These are phyloP conservation scores for Casuarina equisetifolia DNA, from an alignment of 306 rosid genomes.

Conservation along the genomic window DNA sequence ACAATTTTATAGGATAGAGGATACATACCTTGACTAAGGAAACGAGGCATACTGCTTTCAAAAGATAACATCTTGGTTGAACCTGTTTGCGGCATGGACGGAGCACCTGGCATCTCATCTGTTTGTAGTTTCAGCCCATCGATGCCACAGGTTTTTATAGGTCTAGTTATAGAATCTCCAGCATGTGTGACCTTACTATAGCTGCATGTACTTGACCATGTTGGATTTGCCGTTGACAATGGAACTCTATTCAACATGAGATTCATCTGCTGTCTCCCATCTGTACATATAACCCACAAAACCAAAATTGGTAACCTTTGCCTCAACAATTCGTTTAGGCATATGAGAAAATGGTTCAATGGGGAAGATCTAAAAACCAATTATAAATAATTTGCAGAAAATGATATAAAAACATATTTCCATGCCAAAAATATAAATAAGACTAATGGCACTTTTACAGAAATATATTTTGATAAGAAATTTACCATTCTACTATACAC, in stretches of 20 bases:
- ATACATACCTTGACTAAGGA: constrained; percentile 2
- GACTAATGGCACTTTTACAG: neutral
- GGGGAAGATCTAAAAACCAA: neutral
- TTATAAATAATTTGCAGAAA: neutral
- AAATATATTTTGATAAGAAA: neutral
- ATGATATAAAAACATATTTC: neutral
- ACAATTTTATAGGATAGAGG: neutral
- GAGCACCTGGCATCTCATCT: constrained; percentile 31
- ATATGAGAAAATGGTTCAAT: neutral
- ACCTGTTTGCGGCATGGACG: constrained; percentile 4
- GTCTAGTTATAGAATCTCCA: constrained; percentile 49
- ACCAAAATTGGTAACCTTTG: neutral
- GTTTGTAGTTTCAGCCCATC: constrained; percentile 19
- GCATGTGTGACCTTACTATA: constrained; percentile 44
- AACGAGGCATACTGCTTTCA: neutral
- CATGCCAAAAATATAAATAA: neutral
- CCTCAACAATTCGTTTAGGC: constrained; percentile 2
- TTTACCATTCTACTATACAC: neutral
- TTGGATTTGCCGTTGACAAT: constrained; percentile 34
- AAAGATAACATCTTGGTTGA: constrained; percentile 5
- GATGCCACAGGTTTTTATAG: constrained; percentile 38
- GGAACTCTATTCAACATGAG: constrained; percentile 36
- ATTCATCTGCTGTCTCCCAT: constrained; percentile 50
- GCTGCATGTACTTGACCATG: constrained; percentile 48
- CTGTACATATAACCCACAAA: constrained; percentile 35